These are phyloP conservation scores for Pseudogymnoascus sp. DNA, from an alignment of 2,329 filamentous ascomycete species.

Conservation along the genomic window DNA sequence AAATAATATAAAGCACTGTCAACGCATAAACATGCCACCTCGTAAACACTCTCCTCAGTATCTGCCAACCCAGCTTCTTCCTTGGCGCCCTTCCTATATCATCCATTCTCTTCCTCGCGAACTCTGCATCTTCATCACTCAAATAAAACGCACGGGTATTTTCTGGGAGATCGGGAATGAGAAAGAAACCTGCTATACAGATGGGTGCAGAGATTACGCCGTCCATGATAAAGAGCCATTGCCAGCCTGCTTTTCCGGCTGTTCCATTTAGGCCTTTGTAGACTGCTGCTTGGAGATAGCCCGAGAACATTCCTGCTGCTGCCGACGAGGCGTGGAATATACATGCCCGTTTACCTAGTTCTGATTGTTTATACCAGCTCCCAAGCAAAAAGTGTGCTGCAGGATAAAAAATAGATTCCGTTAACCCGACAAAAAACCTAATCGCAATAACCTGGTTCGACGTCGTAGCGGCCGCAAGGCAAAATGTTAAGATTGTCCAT, in stretches of 20 bases:
- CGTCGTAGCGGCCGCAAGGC: slow-evolving; percentile 32
- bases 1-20: slow-evolving; percentile 33
- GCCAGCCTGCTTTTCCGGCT: slow-evolving; percentile 35
- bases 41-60: slow-evolving; percentile 25
- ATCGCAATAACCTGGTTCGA: slow-evolving; percentile 30
- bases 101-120: slow-evolving; percentile 22
- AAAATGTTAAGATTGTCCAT: slow-evolving; percentile 31
- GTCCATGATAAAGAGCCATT: slow-evolving; percentile 42
- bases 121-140: slow-evolving; percentile 15
- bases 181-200: slow-evolving; percentile 24
- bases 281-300: slow-evolving; percentile 38
- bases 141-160: slow-evolving; percentile 25
- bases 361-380: slow-evolving; percentile 38
- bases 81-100: slow-evolving; percentile 24
- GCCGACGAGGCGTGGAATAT: slow-evolving; percentile 35
- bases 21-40: slow-evolving; percentile 35
- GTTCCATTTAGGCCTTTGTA: slow-evolving; percentile 34
- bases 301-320: slow-evolving; percentile 37
- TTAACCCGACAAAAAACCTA: slow-evolving; percentile 38
- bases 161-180: slow-evolving; percentile 25
- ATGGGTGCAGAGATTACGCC: slow-evolving; percentile 30
- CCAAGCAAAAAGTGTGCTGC: slow-evolving; percentile 30
- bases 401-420: slow-evolving; percentile 24
- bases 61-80: slow-evolving; percentile 22
- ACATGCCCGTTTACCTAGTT: slow-evolving; percentile 37